A percentile compares a stretch with the other conserved stretches of the same genome.
Evolutionary conservation across 768 basidiomycete species (phyloP).

Genomic region (Leucocoprinus sp.): DNA sequence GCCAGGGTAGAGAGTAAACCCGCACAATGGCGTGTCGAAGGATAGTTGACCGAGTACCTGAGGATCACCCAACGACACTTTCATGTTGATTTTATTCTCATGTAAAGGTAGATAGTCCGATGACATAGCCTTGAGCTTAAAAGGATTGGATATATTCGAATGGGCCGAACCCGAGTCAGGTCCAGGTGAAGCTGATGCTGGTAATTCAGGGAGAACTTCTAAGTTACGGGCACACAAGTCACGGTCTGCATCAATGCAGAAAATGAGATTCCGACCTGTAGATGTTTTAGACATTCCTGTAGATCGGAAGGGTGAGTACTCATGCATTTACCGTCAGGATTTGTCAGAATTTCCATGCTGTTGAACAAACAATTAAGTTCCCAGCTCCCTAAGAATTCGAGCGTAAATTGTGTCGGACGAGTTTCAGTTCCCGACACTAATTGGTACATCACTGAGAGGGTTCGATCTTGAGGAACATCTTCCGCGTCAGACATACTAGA

Average conservation of each 20-base stretch:
- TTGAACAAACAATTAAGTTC: constrained; percentile 38
- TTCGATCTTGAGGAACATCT: constrained; percentile 8
- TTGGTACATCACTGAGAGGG: constrained; percentile 6
- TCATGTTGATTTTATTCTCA: constrained; percentile 13
- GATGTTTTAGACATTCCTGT: neutral
- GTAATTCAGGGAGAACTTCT: constrained; percentile 17
- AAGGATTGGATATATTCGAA: constrained; percentile 53
- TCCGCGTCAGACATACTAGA: constrained; percentile 5
- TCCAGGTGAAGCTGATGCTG: constrained; percentile 13
- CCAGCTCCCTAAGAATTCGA: constrained; percentile 41
- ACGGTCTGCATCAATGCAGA: constrained; percentile 34
- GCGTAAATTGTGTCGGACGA: constrained; percentile 6
- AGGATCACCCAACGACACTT: constrained; percentile 16
- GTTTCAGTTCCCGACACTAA: constrained; percentile 4
- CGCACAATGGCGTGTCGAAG: constrained; percentile 14
- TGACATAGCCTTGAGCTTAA: constrained; percentile 51
- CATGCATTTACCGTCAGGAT: constrained; percentile 38
- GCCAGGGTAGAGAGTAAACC: constrained; percentile 18
- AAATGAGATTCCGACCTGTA: constrained; percentile 28
- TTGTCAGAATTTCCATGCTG: constrained; percentile 37
- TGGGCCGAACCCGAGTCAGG: constrained; percentile 23
- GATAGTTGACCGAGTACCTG: constrained; percentile 18
- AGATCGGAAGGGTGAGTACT: neutral
- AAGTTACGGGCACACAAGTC: constrained; percentile 38
- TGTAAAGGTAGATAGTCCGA: constrained; percentile 31